A percentile compares a stretch with the other conserved stretches of the same genome.
Conservation (phyloP, 2,329 filamentous ascomycete species). For the Colletotrichum coccodes region DNA sequence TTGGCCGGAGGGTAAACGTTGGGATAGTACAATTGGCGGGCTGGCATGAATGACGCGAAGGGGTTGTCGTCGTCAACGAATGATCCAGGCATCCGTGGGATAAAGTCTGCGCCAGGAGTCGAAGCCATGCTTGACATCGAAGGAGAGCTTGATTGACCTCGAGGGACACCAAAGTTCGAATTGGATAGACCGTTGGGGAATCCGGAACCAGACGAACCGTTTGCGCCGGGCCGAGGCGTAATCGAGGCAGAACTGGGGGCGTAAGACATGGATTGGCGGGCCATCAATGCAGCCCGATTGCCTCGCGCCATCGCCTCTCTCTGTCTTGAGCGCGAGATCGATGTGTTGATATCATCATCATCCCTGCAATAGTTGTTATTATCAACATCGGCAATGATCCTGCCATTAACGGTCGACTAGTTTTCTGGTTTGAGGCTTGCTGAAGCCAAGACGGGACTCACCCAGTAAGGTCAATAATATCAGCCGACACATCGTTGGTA, state of each 20-base stretch:
- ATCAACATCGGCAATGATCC: neutral
- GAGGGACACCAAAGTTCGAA: neutral
- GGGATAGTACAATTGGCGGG: neutral
- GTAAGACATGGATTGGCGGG: neutral
- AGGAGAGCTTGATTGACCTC: neutral
- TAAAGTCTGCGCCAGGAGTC: neutral
- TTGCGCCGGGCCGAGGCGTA: neutral
- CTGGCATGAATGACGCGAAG: neutral
- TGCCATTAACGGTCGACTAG: too few relatives aligned
- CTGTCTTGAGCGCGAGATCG: slow-evolving; percentile 9
- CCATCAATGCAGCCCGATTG: neutral
- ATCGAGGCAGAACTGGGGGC: neutral
- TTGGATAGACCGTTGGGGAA: neutral
- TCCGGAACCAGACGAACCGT: neutral
- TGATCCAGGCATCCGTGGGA: slow-evolving; percentile 17
- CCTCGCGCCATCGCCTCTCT: neutral
- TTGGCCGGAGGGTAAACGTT: neutral
- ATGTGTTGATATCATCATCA: slow-evolving; percentile 44
- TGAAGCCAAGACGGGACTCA: slow-evolving; percentile 39
- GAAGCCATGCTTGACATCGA: neutral
- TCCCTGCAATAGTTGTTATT: slow-evolving; percentile 41
- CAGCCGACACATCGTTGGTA: slow-evolving; percentile 27
- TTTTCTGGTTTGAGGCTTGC: too few relatives aligned
- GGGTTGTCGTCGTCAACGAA: slow-evolving; percentile 8
- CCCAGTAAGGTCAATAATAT: slow-evolving; percentile 56